phyloP scores from a whole-genome alignment of 1,139 yeast species.

The Pichia sp. region DNA sequence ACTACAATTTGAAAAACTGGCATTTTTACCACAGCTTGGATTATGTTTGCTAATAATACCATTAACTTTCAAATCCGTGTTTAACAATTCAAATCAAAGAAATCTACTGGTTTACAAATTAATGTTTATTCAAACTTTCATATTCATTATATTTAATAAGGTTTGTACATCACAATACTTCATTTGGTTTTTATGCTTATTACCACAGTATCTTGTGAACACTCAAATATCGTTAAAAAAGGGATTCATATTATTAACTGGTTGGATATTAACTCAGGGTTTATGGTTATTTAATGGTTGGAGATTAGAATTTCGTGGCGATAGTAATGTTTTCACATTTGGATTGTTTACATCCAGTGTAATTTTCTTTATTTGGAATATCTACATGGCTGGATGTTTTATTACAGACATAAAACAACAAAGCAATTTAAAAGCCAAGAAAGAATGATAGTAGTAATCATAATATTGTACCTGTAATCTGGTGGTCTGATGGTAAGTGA shows the following conservation, averaged over 20 bases:
- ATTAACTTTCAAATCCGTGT: conserved; percentile 29
- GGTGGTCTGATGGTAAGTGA: background rate
- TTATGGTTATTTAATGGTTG: conserved; percentile 78
- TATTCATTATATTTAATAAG: conserved; percentile 86
- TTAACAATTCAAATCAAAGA: conserved; percentile 20
- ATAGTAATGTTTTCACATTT: conserved; percentile 55
- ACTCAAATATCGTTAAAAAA: conserved; percentile 29
- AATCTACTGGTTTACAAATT: conserved; percentile 42
- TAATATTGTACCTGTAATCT: background rate
- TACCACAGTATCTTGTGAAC: conserved; percentile 63
- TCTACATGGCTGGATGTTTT: conserved; percentile 55
- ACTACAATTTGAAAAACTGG: conserved; percentile 40
- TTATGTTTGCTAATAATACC: conserved; percentile 60
- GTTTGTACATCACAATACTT: conserved; percentile 93
- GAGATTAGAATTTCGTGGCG: conserved; percentile 73
- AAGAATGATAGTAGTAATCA: background rate
- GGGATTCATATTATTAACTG: conserved; percentile 17
- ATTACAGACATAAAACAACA: conserved; percentile 35
- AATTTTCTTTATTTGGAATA: conserved; percentile 63
- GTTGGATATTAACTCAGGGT: conserved; percentile 72
- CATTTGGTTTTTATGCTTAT: conserved; percentile 81
- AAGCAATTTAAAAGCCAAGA: background rate
- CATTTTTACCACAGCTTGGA: conserved; percentile 77
- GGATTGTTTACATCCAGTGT: conserved; percentile 50
- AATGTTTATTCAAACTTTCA: conserved; percentile 80